Base-by-base conservation (phyloP, 2,329 filamentous ascomycete genomes). In the Fusarium incarnatum region DNA sequence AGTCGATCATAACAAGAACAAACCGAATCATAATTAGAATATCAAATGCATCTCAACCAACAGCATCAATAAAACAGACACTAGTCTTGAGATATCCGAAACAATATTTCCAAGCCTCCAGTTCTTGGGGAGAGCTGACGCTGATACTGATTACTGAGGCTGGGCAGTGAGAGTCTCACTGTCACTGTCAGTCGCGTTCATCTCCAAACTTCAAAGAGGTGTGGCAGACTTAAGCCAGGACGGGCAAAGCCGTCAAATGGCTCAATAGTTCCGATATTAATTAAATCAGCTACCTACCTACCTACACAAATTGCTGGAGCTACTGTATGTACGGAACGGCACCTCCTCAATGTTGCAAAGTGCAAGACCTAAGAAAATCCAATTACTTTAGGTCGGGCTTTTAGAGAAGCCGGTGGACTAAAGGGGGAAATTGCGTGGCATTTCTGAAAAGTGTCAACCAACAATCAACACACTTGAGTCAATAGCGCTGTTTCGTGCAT, bases 401-500 rank as follows among this genome's bases (percentile, higher is more conserved):
- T 25, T 37, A 42, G 22, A 46, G 23, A 47, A 63, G 41, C 20
- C 32, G 52, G 53, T 65, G 54, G 60, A 53, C 66, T 53, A 68
- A 58, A 60, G 59, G 61, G 55, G 61, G 63, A 60, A 71, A 71
- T 70, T 71, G 52, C 49, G 64, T 71, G 58, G 67, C 54, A 64
- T 63, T 50, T 44, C 46, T 46, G 37, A 40, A 44, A 20, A 13
- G 16, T 46, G 44, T 20, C 41, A 47, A 45, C 49, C 48, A 61
- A 61, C 41, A 54, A 47, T 52, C 34, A 37, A 23, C 9, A 32
- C 12, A 32, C 10, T 45, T 59, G 28, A 28, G 41, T 61, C 27
- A 30, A 60, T 48, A 55, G 47, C 23, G 50, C 32, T 55, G 42
- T 37, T 66, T 16, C 48, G 40, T 48, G 25, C 37, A 66, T 58